Evolutionary conservation across 257 asterid species (phyloP).

Genomic region (Capsicum chinense): DNA sequence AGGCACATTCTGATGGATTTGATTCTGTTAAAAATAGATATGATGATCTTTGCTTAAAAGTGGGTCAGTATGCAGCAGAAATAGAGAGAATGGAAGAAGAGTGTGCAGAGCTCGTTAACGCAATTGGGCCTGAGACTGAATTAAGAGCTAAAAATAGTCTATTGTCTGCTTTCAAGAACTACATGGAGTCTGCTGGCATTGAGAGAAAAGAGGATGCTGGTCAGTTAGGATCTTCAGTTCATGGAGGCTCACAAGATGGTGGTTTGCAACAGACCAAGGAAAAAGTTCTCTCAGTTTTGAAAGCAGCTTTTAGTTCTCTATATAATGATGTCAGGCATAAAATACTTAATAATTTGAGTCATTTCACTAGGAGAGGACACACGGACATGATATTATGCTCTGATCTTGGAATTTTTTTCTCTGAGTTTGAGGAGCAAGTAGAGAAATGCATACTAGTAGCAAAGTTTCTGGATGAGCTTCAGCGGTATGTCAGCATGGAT

Average conservation of each 20-base stretch:
- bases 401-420: constrained; percentile 61
- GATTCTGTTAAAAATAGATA: constrained; percentile 63
- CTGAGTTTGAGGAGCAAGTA: constrained; percentile 77
- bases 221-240: constrained; percentile 46
- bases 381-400: constrained; percentile 45
- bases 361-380: constrained; percentile 45
- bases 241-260: constrained; percentile 47
- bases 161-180: constrained; percentile 66
- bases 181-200: constrained; percentile 58
- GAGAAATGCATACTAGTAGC: constrained; percentile 80
- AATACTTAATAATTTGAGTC: constrained; percentile 55
- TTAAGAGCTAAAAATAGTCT: constrained; percentile 72
- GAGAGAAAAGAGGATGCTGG: constrained; percentile 49
- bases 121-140: constrained; percentile 80
- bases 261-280: constrained; percentile 55
- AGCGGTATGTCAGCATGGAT: constrained; percentile 54
- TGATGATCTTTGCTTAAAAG: constrained; percentile 78
- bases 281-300: constrained; percentile 51
- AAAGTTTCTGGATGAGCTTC: constrained; percentile 68
- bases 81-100: constrained; percentile 85
- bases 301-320: constrained; percentile 62
- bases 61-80: constrained; percentile 69
- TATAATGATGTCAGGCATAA: constrained; percentile 62
- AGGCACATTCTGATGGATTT: constrained; percentile 50
- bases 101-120: constrained; percentile 59